Conservation (phyloP, 495 filamentous ascomycete species). For the Jackrogersella minutella region DNA sequence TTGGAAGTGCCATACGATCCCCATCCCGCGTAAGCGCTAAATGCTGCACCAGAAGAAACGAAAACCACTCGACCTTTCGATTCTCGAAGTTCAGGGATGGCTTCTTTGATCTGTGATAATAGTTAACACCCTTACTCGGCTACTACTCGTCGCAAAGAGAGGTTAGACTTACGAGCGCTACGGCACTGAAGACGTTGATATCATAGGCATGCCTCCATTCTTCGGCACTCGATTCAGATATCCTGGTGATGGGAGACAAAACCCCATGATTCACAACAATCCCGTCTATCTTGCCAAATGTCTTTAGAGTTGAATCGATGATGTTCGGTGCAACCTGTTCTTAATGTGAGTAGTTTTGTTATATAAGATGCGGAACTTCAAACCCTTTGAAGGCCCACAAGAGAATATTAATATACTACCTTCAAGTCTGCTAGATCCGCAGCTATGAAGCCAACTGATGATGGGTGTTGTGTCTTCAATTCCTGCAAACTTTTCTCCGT, state of each 20-base stretch:
- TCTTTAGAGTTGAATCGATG: constrained; percentile 66
- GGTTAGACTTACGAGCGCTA: constrained; percentile 71
- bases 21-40: constrained; percentile 75
- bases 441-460: constrained; percentile 73
- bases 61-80: constrained; percentile 75
- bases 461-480: constrained; percentile 69
- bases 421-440: constrained; percentile 77
- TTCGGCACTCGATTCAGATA: constrained; percentile 68
- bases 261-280: constrained; percentile 89
- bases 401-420: constrained; percentile 38
- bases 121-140: constrained; percentile 21
- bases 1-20: constrained; percentile 83
- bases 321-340: constrained; percentile 64
- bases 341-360: constrained; percentile 3
- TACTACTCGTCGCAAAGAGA: neutral
- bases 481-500: constrained; percentile 69
- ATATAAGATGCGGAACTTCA: neutral
- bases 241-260: constrained; percentile 76
- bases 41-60: constrained; percentile 78
- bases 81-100: constrained; percentile 74
- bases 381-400: constrained; percentile 6
- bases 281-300: constrained; percentile 79
- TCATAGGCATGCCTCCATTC: constrained; percentile 83
- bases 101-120: constrained; percentile 69
- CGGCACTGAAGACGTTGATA: constrained; percentile 81